Conservation (phyloP, 2,329 filamentous ascomycete species). For the Pochonia chlamydosporia region DNA sequence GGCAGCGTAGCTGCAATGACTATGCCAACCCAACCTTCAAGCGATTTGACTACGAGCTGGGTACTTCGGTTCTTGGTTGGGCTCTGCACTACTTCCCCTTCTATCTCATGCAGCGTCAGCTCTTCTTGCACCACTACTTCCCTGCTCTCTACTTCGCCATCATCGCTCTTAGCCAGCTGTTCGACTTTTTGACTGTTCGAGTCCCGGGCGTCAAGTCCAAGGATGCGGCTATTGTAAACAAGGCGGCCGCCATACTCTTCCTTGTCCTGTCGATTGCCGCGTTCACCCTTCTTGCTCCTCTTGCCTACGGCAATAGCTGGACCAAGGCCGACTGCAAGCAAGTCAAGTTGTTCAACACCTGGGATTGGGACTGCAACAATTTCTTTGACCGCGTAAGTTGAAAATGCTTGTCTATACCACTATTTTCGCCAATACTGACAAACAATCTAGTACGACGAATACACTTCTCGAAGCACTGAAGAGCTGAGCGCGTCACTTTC, state of each 20-base stretch:
- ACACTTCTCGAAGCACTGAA: constrained; percentile 9
- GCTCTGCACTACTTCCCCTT: constrained; percentile 99
- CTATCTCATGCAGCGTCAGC: constrained; percentile 94
- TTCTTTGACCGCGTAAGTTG: constrained; percentile 80
- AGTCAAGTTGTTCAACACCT: constrained; percentile 80
- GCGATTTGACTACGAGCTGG: constrained; percentile 96
- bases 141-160: constrained; percentile 94
- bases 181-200: constrained; percentile 77
- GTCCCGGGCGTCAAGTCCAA: constrained; percentile 62
- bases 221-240: constrained; percentile 64
- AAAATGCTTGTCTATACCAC: not conserved
- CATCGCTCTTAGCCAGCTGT: constrained; percentile 80
- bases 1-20: constrained; percentile 90
- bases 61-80: constrained; percentile 86
- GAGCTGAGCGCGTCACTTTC: constrained; percentile 20
- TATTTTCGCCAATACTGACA: not conserved
- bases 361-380: constrained; percentile 98
- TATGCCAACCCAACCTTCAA: constrained; percentile 81
- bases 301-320: constrained; percentile 92
- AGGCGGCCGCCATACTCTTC: constrained; percentile 66
- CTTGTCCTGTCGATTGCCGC: constrained; percentile 67
- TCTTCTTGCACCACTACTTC: constrained; percentile 98
- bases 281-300: constrained; percentile 80
- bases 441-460: constrained; percentile 8
- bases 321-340: constrained; percentile 80